Evolutionary conservation across 2,329 filamentous ascomycete genomes (phyloP).

Genomic region (Aspergillus uvarum): DNA sequence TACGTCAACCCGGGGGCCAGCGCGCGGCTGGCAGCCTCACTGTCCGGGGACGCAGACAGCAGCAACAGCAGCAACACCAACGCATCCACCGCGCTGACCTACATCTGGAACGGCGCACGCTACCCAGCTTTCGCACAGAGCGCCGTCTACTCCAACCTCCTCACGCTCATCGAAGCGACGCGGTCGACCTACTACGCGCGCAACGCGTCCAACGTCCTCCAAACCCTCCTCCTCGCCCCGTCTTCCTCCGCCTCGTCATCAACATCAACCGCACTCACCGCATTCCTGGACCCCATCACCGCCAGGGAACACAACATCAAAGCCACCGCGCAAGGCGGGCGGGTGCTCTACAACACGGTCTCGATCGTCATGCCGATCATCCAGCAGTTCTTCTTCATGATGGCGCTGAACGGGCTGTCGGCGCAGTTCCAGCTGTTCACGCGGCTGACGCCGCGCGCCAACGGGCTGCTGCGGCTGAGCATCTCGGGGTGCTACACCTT

Average conservation of each 20-base stretch:
- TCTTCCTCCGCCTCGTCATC: neutral
- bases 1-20: constrained; percentile 12
- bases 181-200: constrained; percentile 28
- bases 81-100: constrained; percentile 36
- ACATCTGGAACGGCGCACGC: constrained; percentile 43
- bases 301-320: constrained; percentile 37
- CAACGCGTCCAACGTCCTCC: constrained; percentile 30
- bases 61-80: constrained; percentile 10
- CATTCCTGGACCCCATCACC: constrained; percentile 38
- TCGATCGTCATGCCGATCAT: constrained; percentile 44
- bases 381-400: constrained; percentile 48
- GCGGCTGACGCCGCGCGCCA: neutral
- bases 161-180: constrained; percentile 30
- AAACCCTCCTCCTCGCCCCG: constrained; percentile 15
- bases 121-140: constrained; percentile 36
- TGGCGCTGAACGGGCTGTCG: constrained; percentile 44
- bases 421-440: constrained; percentile 24
- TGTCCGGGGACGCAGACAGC: no score
- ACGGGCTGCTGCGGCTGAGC: constrained; percentile 7
- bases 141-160: constrained; percentile 31
- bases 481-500: constrained; percentile 11
- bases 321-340: constrained; percentile 35
- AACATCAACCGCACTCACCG: constrained; percentile 27
- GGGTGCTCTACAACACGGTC: constrained; percentile 43
- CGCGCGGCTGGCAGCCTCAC: no score